A percentile compares a stretch with the other conserved stretches of the same genome.
phyloP scores from a whole-genome alignment of 1,284 basidiomycete genomes.

The Boletus subluridellus region DNA sequence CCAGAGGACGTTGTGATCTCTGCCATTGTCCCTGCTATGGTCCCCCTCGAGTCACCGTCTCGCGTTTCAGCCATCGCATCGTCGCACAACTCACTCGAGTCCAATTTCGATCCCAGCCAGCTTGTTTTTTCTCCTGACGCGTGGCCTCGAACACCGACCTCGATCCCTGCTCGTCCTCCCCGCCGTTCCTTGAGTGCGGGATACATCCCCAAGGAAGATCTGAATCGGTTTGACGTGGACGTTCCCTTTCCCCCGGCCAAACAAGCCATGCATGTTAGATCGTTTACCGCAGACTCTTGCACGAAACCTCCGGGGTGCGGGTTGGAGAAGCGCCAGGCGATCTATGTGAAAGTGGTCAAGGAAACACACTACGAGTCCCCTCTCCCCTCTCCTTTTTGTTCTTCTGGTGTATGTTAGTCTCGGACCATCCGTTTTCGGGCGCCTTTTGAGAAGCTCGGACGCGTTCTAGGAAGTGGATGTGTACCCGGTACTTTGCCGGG shows the following conservation, averaged over 20 bases:
- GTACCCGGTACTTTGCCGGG: too few species aligned
- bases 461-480: neutral
- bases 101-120: constrained; percentile 25
- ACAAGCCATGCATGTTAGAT: neutral
- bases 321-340: constrained; percentile 22
- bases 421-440: neutral
- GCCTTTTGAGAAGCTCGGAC: neutral
- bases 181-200: constrained; percentile 7
- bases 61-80: constrained; percentile 29
- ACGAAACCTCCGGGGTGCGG: neutral
- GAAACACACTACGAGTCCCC: constrained; percentile 23
- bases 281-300: neutral
- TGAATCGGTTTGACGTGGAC: neutral
- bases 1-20: constrained; percentile 14
- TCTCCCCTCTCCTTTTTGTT: neutral
- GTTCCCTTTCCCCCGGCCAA: constrained; percentile 1
- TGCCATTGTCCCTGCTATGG: constrained; percentile 3
- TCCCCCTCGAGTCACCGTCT: constrained; percentile 37
- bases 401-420: neutral
- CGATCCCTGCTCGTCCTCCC: constrained; percentile 9
- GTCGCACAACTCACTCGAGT: constrained; percentile 31
- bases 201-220: neutral
- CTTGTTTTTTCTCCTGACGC: constrained; percentile 6
- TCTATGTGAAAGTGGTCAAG: constrained; percentile 43
- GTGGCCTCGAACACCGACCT: constrained; percentile 24